Evolutionary conservation across 192 early-diverging fungal genomes (phyloP).

Genomic region (Diversispora eburnea): DNA sequence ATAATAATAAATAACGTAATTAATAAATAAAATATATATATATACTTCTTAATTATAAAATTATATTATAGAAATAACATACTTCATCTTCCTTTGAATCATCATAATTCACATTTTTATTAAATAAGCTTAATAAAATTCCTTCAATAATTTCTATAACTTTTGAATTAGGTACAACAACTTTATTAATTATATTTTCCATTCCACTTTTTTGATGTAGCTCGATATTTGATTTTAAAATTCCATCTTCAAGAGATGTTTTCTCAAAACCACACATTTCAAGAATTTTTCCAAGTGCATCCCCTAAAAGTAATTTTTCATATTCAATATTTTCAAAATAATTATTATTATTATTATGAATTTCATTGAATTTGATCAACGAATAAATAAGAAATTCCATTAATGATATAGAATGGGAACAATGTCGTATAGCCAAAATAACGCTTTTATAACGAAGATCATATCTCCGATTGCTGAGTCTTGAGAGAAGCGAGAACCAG

Average conservation of each 20-base stretch:
- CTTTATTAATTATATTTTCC: conserved; percentile 41
- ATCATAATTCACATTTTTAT: not conserved
- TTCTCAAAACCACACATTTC: conserved; percentile 41
- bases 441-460: conserved; percentile 32
- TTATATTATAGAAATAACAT: not conserved
- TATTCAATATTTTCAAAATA: conserved; percentile 1
- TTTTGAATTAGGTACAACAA: conserved; percentile 37
- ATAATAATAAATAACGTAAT: too few relatives aligned
- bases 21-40: too few relatives aligned
- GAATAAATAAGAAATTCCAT: conserved; percentile 48
- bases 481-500: conserved; percentile 46
- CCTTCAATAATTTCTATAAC: conserved; percentile 36
- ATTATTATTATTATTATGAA: not conserved
- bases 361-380: conserved; percentile 29
- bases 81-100: conserved; percentile 13
- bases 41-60: too few relatives aligned
- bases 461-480: conserved; percentile 27
- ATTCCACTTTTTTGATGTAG: conserved; percentile 44
- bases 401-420: conserved; percentile 45
- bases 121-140: conserved; percentile 32
- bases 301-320: conserved; percentile 37
- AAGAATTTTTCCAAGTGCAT: conserved; percentile 48
- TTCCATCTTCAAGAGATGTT: not conserved
- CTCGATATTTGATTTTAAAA: conserved; percentile 10
- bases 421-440: conserved; percentile 44